Base-by-base conservation (phyloP, 2,329 filamentous ascomycete species). In the Cladobotryum mycophilum region DNA sequence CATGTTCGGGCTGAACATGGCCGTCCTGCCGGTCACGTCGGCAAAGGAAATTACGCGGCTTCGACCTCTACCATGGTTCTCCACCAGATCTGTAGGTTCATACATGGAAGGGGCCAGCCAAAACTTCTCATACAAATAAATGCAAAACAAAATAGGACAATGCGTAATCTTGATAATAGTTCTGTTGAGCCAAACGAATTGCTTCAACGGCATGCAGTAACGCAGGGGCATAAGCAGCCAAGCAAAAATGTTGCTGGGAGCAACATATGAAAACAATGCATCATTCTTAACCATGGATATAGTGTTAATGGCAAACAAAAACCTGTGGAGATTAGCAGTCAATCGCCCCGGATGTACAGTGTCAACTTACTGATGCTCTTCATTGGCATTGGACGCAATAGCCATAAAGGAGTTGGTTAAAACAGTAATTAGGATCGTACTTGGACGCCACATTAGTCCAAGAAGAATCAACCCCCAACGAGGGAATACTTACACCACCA, bases 211-310 rank as follows among this genome's bases (percentile, higher is more conserved):
- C 72, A 96, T 83, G 60, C 83, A 73, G 64, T 86, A 95, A 55
- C 91, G 81, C 41, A 95, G 67, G 0, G 92, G 92, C 61, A 90
- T 90, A 25, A 96, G 74, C 1, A 92, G 64, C 92, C 91, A 97
- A 1, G 89, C 91, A 55, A 96, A 79, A 30, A 96, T 86, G 64
- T 97, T 97, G 13, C 88, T 86, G 0, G 92, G 92, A 1, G 92
- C 88, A 54, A 96, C 81, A 64, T 96, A 96, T 3, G 89, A 95
- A 73, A 97, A 97, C 0, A 96, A 74, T 0, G 90, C 88, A 65
- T 97, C 92, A n/a, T 93, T 96, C 68, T 96, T 97, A 57, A 96
- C 92, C 88, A 96, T 95, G 4, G 89, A 95, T 45, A 96, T 95
- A 4, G 92, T 95, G 64, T 96, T 97, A 66, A 97, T 90, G 0